Base-by-base conservation (phyloP, 768 basidiomycete species). In the Boletus fagicola region DNA sequence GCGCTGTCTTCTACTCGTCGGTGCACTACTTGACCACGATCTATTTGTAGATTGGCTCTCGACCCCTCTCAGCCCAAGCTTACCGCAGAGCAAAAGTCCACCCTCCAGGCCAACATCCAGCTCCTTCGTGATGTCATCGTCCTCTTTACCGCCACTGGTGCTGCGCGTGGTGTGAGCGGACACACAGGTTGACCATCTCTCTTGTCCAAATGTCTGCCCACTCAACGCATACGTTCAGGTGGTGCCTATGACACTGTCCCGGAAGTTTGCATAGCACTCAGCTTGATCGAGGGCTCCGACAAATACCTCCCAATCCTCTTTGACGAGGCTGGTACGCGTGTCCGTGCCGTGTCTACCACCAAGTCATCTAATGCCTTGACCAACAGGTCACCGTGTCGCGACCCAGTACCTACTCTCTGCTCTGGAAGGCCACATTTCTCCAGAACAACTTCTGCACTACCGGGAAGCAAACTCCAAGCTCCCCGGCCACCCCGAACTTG, bases 401-500 rank as follows among this genome's bases (percentile, higher is more conserved):
- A 93, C 91, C 0, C 92, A 94, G 68, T 94, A 94, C 71, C 78
- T 94, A 33, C 81, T 94, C 31, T 78, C 92, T 35, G 91, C 87
- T 0, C 77, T 94, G 13, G 85, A 92, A 35, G 90, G 90, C 0
- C 69, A 82, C 26, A 55, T 94, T 35, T 83, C 90, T 12, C 75
- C 80, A 2, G 88, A 90, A 64, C 89, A 93, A 38, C 83, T 94
- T 47, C 74, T 94, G 4, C 87, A 88, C 68, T 94, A 94, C 72
- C 88, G 92, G 50, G 88, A 85, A 66, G 92, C 92, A 56, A 81
- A 92, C 72, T 88, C 90, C 35, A 87, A 88, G 65, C 86, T 94
- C 35, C 92, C 92, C 3, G 92, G 92, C 15, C 92, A 94, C 66
- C 92, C 92, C 15, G 92, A 94, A 74, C 79, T 94, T 8, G 92